Percentiles rank a stretch among this genome's conserved stretches.
phyloP scores from a whole-genome alignment of 164 flowering plant species.

The Houttuynia cordata region DNA sequence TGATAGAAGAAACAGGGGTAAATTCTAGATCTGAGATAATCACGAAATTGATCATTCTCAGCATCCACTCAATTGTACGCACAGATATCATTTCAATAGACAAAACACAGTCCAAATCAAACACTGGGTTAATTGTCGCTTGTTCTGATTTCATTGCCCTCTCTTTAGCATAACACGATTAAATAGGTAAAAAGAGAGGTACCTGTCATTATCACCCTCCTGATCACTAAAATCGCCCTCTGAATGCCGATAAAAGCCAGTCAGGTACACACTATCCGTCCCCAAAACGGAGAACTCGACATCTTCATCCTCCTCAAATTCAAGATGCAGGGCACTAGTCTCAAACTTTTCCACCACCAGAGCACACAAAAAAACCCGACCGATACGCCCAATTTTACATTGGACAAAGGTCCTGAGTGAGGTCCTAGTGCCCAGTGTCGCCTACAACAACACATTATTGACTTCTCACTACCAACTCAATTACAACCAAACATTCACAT shows the following conservation, averaged over 20 bases:
- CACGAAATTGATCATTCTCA: slow-evolving; percentile 43
- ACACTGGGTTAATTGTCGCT: too few species aligned
- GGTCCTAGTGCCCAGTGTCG: slow-evolving; percentile 57
- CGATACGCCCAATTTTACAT: slow-evolving; percentile 49
- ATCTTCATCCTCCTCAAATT: slow-evolving; percentile 55
- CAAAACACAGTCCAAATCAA: slow-evolving; percentile 3
- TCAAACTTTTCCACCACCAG: slow-evolving; percentile 56
- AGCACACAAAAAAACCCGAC: slow-evolving; percentile 55
- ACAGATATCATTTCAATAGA: slow-evolving; percentile 40
- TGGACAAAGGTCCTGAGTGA: slow-evolving; percentile 45
- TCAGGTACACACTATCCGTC: slow-evolving; percentile 59
- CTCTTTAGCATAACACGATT: not conserved
- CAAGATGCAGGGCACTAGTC: slow-evolving; percentile 54
- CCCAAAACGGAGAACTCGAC: slow-evolving; percentile 76
- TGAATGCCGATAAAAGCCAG: slow-evolving; percentile 43
- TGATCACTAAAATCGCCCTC: not conserved
- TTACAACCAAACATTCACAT: too few species aligned
- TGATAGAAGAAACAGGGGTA: too few species aligned
- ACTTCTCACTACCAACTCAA: not conserved
- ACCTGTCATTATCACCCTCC: slow-evolving; percentile 31
- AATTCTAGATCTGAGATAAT: too few species aligned
- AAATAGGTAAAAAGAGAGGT: slow-evolving; percentile 26
- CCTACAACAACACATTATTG: slow-evolving; percentile 34
- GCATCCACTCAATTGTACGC: slow-evolving; percentile 55
- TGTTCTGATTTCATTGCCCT: not conserved